Conservation (phyloP, 768 basidiomycete genomes). For the Megacollybia marginata region DNA sequence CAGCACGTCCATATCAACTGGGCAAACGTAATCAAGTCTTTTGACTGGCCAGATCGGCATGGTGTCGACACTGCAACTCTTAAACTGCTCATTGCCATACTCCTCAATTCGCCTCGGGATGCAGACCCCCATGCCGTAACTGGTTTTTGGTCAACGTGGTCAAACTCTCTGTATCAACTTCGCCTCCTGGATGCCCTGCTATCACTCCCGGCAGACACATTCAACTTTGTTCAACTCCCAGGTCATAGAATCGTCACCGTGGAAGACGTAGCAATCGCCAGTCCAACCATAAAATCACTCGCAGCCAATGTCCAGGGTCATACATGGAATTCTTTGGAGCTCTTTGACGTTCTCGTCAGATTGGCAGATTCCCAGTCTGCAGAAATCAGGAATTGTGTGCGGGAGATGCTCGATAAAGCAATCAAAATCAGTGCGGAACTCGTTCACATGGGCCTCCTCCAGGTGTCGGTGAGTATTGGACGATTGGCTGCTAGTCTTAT, state of each 20-base stretch:
- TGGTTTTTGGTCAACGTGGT: constrained; percentile 85
- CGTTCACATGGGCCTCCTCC: constrained; percentile 87
- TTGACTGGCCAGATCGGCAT: constrained; percentile 78
- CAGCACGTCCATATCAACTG: constrained; percentile 69
- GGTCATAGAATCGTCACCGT: constrained; percentile 79
- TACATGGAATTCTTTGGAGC: constrained; percentile 91
- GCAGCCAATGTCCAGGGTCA: constrained; percentile 88
- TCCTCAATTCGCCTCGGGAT: constrained; percentile 75
- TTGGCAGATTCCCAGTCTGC: constrained; percentile 62
- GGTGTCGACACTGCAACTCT: constrained; percentile 86
- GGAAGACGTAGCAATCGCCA: constrained; percentile 78
- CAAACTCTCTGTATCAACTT: constrained; percentile 78
- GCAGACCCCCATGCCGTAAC: constrained; percentile 72
- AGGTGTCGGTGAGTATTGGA: constrained; percentile 66
- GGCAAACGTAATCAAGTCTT: constrained; percentile 76
- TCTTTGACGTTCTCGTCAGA: constrained; percentile 83
- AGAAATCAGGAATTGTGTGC: constrained; percentile 70
- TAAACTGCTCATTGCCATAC: constrained; percentile 82
- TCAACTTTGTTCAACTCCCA: constrained; percentile 87
- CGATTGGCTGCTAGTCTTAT: not conserved
- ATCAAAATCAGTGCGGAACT: constrained; percentile 91
- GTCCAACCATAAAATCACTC: constrained; percentile 86
- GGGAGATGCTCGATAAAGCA: constrained; percentile 91
- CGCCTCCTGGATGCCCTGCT: constrained; percentile 84
- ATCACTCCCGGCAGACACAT: constrained; percentile 82